phyloP scores from a whole-genome alignment of 1,139 yeast species.

The Candida gigantensis region DNA sequence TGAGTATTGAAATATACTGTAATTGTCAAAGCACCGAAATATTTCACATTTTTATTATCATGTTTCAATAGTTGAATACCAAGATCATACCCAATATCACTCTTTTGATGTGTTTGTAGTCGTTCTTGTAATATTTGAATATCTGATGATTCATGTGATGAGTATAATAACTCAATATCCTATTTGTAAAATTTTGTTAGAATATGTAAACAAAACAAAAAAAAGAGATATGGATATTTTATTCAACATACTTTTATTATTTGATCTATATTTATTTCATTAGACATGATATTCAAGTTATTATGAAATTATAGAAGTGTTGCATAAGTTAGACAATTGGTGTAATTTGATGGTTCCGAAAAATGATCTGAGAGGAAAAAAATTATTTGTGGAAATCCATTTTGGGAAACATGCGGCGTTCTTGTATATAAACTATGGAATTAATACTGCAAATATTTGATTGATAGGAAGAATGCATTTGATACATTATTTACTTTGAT shows the following conservation, averaged over 20 bases:
- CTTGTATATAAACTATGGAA: no score
- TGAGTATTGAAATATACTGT: conserved; percentile 55
- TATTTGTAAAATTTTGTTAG: conserved; percentile 10
- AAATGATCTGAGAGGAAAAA: no score
- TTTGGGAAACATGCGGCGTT: no score
- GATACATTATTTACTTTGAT: no score
- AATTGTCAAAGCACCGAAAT: conserved; percentile 73
- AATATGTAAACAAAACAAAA: background rate
- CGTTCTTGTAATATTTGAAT: conserved; percentile 50
- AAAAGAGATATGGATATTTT: no score
- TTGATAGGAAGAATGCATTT: no score
- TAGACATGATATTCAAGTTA: conserved; percentile 6
- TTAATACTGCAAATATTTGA: no score
- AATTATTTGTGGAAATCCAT: no score
- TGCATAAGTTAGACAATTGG: no score
- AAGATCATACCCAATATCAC: conserved; percentile 48
- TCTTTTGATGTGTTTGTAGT: conserved; percentile 57
- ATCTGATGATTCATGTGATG: conserved; percentile 41
- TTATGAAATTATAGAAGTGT: no score
- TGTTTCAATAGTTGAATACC: conserved; percentile 49
- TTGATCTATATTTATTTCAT: conserved; percentile 6
- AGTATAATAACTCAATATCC: conserved; percentile 43
- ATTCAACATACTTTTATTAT: conserved; percentile 20
- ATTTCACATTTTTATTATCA: conserved; percentile 53
- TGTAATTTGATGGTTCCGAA: no score